Conservation (phyloP, 2,329 filamentous ascomycete genomes). For the Exophiala alcalophila region DNA sequence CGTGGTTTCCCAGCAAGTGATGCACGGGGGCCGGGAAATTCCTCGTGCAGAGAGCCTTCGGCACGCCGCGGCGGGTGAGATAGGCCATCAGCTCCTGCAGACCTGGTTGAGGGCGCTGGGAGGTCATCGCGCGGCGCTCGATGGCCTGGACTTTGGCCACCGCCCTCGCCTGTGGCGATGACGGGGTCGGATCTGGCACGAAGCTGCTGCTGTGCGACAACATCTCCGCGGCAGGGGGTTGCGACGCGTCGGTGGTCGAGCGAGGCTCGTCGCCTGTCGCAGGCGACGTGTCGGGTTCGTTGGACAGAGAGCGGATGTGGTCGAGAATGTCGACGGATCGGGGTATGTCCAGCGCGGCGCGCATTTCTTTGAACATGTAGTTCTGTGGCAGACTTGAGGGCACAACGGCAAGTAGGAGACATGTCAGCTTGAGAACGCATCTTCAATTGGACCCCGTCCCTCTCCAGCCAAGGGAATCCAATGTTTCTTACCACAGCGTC, state of each 20-base stretch:
- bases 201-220: constrained; percentile 12
- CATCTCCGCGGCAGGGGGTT: constrained; percentile 12
- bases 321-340: constrained; percentile 79
- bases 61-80: constrained; percentile 60
- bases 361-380: constrained; percentile 94
- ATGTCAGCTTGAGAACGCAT: constrained; percentile 24
- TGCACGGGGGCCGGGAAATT: constrained; percentile 70
- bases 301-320: constrained; percentile 74
- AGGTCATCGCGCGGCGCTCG: constrained; percentile 74
- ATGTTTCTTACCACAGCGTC: constrained; percentile 82
- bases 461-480: too few species aligned
- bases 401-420: background rate
- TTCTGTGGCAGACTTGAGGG: constrained; percentile 74
- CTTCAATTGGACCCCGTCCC: too few species aligned
- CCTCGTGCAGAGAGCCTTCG: constrained; percentile 85
- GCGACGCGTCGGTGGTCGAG: constrained; percentile 8
- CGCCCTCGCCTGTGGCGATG: constrained; percentile 46
- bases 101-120: constrained; percentile 78
- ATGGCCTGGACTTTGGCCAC: constrained; percentile 73
- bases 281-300: constrained; percentile 48
- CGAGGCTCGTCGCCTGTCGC: constrained; percentile 33
- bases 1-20: constrained; percentile 35
- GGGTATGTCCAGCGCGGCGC: constrained; percentile 66
- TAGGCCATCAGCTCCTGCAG: constrained; percentile 76
- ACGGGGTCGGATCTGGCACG: constrained; percentile 26